Evolutionary conservation across 75 land plant species (phyloP), one percentile per base, ranked within the genome.

Genomic region (Larix kaempferi): DNA sequence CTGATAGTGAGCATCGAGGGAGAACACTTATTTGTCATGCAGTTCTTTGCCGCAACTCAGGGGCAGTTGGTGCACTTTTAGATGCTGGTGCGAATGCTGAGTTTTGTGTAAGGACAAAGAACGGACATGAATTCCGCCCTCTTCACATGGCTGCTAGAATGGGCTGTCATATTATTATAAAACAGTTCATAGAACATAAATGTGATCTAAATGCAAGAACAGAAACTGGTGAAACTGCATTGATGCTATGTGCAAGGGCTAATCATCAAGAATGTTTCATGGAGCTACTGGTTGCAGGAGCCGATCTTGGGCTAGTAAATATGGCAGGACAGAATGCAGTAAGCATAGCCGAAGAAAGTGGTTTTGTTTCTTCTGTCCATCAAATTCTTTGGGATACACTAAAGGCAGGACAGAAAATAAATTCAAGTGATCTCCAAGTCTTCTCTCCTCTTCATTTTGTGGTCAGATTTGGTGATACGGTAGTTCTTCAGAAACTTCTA

Each of bases 11-110:
- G 59, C 87, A 84, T 26, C 59, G 59, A 26, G 88, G 87, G 13
- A 62, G 88, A 74, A 78, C 88, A 15, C 82, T 81, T 52, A 61
- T 87, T 29, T 87, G 87, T 73, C 88, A 87, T 76, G 88, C 87
- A 22, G 76, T 87, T 21, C 87, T 87, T 62, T 87, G 88, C 64
- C 77, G 73, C n/a, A 88, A 88, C 73, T 57, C 80, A 2, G 67
- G 62, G n/a, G 87, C 88, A 22, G 76, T 78, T 29, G 52, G 60
- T 52, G 66, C 80, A 57, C 82, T 88, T 23, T 64, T 88, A 44
- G 83, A 82, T 52, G 74, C 80, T 74, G 90, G 90, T n/a, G 88
- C 88, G 3, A 80, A 88, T 78, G 44, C 65, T 35, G 88, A 88
- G 60, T 73, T 71, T 62, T 76, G 78, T n/a, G 52, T 88, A 15